Percentiles rank a stretch among this genome's conserved stretches.
These are phyloP conservation scores for Pichia ethanolica DNA, from an alignment of 805 yeast species.

Conservation along the genomic window DNA sequence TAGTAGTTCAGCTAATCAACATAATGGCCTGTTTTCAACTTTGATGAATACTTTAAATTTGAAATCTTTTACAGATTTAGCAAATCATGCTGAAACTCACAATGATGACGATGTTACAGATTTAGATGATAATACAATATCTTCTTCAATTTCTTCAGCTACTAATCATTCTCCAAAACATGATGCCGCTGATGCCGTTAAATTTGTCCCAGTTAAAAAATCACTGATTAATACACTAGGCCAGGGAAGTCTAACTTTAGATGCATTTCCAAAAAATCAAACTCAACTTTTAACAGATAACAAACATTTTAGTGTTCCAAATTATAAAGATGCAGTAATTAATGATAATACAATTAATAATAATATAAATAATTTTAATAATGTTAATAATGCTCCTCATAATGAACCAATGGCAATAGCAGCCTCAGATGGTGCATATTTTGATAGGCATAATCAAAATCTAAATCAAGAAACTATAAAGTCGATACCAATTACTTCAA, in stretches of 20 bases:
- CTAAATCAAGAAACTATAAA: not conserved
- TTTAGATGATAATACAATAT: not conserved
- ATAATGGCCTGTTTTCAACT: constrained; percentile 21
- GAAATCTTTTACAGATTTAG: constrained; percentile 15
- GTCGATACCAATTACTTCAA: not conserved
- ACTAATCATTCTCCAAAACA: not conserved
- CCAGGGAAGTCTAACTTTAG: constrained; percentile 37
- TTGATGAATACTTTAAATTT: constrained; percentile 23
- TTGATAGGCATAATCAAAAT: not conserved
- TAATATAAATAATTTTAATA: no score
- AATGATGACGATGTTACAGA: not conserved
- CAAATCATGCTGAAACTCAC: constrained; percentile 4
- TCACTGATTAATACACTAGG: constrained; percentile 44
- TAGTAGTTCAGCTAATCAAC: not conserved
- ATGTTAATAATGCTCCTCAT: not conserved
- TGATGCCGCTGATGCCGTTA: constrained; percentile 26
- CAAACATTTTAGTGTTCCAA: not conserved
- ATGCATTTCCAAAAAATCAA: constrained; percentile 19
- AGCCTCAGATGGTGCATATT: not conserved
- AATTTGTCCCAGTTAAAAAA: constrained; percentile 40
- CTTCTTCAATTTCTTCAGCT: constrained; percentile 10
- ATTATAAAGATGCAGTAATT: not conserved
- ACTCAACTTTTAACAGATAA: constrained; percentile 2
- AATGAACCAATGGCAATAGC: no score
- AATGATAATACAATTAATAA: no score